Evolutionary conservation across 345 rosid species (phyloP), one percentile per base, ranked within the genome.

Genomic region (Pugionium cornutum): DNA sequence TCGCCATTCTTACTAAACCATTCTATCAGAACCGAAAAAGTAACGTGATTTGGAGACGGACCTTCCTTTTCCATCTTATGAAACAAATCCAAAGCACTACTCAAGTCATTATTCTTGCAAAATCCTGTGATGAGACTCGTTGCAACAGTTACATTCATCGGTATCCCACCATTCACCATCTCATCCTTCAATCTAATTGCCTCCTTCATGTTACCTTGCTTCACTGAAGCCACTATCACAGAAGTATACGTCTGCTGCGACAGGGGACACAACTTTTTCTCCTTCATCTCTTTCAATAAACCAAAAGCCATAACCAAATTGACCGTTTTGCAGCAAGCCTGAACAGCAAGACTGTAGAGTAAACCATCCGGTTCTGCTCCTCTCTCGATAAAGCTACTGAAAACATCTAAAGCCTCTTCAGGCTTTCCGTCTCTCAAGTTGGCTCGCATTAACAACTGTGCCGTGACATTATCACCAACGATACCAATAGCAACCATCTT

Each of bases 121-220:
- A 78, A 78, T 28, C 86, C 92, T 68, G 50, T 83, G 50, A 91
- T 80, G 80, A 91, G 78, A 80, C 85, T 83, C 9, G 95, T 89
- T 0, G 79, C 85, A 43, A 72, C 85, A 47, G 82, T 77, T 74
- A 81, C 66, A 74, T 79, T 86, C 83, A 89, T 59, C 6, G 58
- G 78, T 77, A 51, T 76, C 66, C 92, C 95, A 55, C 73, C 62
- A 30, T 76, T 82, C 65, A 81, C 49, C 97, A 91, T 86, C 79
- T 86, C 96, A 66, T 83, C 96, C 72, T 82, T 91, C 60, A 89
- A 65, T 72, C 72, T 78, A 62, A 91, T 56, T 29, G 95, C 95
- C 75, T 84, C 95, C 5, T 41, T 64, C 81, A 80, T 48, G 54
- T 83, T 78, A 52, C 86, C 88, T 54, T 72, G 74, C 80, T 83